Evolutionary conservation across 2,329 filamentous ascomycete species (phyloP), one percentile per base, ranked within the genome.

Genomic region (Xylaria arbuscula): DNA sequence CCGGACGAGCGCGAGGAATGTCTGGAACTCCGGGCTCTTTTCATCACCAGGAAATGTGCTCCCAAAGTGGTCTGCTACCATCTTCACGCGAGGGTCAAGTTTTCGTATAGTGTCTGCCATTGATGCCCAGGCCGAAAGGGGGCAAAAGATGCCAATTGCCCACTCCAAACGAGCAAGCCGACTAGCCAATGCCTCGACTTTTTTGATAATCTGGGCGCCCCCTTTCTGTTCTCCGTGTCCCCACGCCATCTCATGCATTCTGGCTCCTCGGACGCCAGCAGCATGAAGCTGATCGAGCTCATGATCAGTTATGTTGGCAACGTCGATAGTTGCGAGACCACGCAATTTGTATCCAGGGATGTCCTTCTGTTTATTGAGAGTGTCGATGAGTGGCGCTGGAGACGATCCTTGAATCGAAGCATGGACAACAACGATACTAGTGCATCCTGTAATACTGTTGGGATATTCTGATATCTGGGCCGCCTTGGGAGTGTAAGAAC

Each of bases 191-290:
- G 45, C 45, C 19, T 48, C 45, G 9, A 48, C 45, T 24, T 48
- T 48, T 19, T 48, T 48, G 45, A 48, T 48, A 3, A 48, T 48
- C 45, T 48, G 19, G 22, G 45, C 45, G 5, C 45, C 45, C 7
- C 45, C 19, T n/a, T 48, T 48, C 45, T 48, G 45, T 48, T 48
- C 45, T 48, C 45, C 45, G 22, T 48, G 45, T 10, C 45, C 45
- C 45, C 45, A 48, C 11, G 45, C 45, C 45, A 48, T 48, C 45
- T 48, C 45, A 48, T 48, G 45, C 45, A 48, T 48, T 24, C 45
- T 19, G 19, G 45, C 45, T 22, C 45, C 45, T 11, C 45, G 19
- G n/a, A 48, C 45, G 7, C 45, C 45, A 24, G 45, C 45, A 10
- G 19, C 45, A 10, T 48, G 45, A 9, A 48, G 6, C 10, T 48